Base-by-base conservation (phyloP, 257 asterid species). In the Mentha longifolia region DNA sequence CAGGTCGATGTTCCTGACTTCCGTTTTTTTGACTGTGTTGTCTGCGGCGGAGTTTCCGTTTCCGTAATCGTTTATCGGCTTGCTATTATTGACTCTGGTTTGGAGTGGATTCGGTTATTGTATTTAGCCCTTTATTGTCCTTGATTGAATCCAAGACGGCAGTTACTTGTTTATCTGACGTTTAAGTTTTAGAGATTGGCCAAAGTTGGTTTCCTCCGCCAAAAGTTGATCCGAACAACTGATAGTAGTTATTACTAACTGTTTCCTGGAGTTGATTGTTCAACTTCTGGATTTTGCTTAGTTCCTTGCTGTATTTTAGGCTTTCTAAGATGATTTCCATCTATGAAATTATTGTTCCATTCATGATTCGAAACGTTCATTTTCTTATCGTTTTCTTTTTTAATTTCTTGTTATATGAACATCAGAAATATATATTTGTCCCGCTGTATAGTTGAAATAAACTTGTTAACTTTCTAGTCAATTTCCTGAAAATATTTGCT, bases 1-100 rank as follows among this genome's bases (percentile, higher is more conserved):
- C 96, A 87, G 93, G 96, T 88, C 57, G 55, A 30, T 65, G 39
- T 65, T 72, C 19, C 43, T 57, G 2, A 19, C 31, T 76, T 61
- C 20, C 41, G n/a, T n/a, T 62, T 41, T 62, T 63, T 19, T 9
- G 14, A 41, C 62, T 57, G 56, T 61, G 2, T 74, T 77, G 22
- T 33, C 61, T 52, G 12, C 19, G 11, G 57, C 39, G 67, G 64
- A 71, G 35, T 30, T 63, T 45, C 22, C 16, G 55, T 66, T 31
- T 51, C 30, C 61, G 33, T 19, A 42, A 9, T 46, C 33, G 41
- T 62, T 30, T 33, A 19, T 41, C 78, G 64, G 59, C 5, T 61
- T 71, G 47, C 65, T 57, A 16, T 63, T 39, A 3, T 51, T 39
- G 80, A 62, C 55, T 71, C 22, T 4, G 15, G 54, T 46, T 71